Evolutionary conservation across 768 basidiomycete species (phyloP).

Genomic region (Boletellus emodensis): DNA sequence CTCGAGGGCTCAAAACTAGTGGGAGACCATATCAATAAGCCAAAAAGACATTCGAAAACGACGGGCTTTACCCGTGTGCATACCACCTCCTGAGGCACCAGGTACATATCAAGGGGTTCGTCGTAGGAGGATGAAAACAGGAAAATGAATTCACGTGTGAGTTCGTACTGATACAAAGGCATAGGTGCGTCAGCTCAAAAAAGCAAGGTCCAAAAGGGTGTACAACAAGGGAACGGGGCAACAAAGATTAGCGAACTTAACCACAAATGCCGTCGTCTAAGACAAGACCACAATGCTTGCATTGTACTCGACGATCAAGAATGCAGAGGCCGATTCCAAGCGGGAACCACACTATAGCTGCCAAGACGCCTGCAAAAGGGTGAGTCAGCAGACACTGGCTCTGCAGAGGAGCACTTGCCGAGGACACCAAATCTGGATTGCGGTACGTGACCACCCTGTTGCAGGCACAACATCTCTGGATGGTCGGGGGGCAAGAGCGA

Average conservation of each 20-base stretch:
- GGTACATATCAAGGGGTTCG: background rate
- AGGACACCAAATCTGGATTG: slow-evolving; percentile 66
- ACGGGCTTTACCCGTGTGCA: background rate
- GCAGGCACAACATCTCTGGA: slow-evolving; percentile 84
- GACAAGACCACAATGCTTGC: slow-evolving; percentile 44
- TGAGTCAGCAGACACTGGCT: background rate
- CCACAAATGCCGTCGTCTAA: slow-evolving; percentile 38
- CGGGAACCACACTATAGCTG: slow-evolving; percentile 84
- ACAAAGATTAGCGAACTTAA: slow-evolving; percentile 4
- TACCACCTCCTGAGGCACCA: background rate
- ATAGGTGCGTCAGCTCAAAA: background rate
- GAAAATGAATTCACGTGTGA: background rate
- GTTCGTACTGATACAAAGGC: slow-evolving; percentile 14
- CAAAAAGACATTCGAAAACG: background rate
- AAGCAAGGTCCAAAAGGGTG: background rate
- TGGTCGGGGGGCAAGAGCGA: slow-evolving; percentile 72
- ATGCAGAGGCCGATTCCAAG: slow-evolving; percentile 75
- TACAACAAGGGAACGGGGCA: background rate
- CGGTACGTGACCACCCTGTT: slow-evolving; percentile 62
- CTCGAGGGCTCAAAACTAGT: background rate
- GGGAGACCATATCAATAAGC: background rate
- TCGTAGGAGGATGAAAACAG: background rate
- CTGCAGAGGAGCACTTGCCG: slow-evolving; percentile 40
- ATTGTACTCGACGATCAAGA: slow-evolving; percentile 67
- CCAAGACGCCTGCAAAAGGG: slow-evolving; percentile 56